Evolutionary conservation across 2,329 filamentous ascomycete species (phyloP), one percentile per base, ranked within the genome.

Genomic region (Aspergillus flavus): DNA sequence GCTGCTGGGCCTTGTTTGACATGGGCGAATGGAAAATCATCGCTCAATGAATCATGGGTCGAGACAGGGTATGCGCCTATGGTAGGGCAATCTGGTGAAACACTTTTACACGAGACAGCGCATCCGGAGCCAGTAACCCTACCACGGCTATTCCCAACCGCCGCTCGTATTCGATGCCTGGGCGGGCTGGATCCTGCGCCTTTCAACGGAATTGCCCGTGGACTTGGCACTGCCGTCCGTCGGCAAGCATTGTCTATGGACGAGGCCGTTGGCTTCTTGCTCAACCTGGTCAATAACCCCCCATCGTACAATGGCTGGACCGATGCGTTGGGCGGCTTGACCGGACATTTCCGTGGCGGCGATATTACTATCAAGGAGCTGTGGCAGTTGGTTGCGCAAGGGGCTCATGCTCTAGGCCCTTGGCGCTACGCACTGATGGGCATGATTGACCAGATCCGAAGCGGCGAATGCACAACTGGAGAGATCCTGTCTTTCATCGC

Each of bases 81-180:
- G 61, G 32, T 60, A 23, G 34, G 34, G 6, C 54, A 9, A n/a
- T 46, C 43, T n/a, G 60, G 60, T 4, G 60, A 62, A 23, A 58
- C 41, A 43, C 60, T 66, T 6, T 52, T 67, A 23, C 64, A 67
- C 46, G 64, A 67, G 57, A 66, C 61, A 7, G 65, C 64, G n/a
- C 64, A 67, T 53, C 65, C 64, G n/a, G 64, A 67, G 53, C 64
- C 64, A n/a, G 61, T 66, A 11, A 67, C 65, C 6, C 56, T 67
- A 2, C 65, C 65, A n/a, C 65, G 59, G 45, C 61, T 57, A 11
- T 63, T 63, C 23, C 63, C 63, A 28, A 61, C 41, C 14, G 57
- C 63, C 12, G 53, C 45, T 23, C 65, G 64, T 21, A 67, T 67
- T 50, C 59, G 66, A 16, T 61, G 58, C 46, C 21, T 57, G 3